phyloP scores from a whole-genome alignment of 2,329 filamentous ascomycete species.

The Penicillium expansum region DNA sequence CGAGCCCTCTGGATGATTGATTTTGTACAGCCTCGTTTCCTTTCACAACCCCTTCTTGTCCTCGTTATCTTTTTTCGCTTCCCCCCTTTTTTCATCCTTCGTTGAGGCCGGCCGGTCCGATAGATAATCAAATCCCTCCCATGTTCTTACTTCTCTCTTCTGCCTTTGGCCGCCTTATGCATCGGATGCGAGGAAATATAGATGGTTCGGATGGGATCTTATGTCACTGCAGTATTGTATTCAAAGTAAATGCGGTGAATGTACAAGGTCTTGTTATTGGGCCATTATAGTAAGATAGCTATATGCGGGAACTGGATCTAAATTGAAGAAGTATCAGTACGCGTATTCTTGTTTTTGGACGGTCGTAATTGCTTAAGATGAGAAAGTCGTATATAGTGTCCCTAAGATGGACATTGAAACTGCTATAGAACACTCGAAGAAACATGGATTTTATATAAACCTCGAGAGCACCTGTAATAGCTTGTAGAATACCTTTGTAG shows the following conservation, averaged over 20 bases:
- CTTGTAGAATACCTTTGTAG: background rate
- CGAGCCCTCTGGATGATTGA: slow-evolving; percentile 12
- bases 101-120: slow-evolving; percentile 30
- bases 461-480: background rate
- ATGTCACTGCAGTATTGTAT: background rate
- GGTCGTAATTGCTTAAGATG: background rate
- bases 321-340: too few species aligned
- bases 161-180: background rate
- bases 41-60: background rate
- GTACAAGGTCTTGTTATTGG: background rate
- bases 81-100: slow-evolving; percentile 9
- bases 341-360: too few species aligned
- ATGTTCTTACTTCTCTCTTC: slow-evolving; percentile 3
- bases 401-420: background rate
- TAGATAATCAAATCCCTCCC: slow-evolving; percentile 27
- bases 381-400: background rate
- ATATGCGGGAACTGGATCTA: too few species aligned
- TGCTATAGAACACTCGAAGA: background rate
- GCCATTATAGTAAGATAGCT: background rate
- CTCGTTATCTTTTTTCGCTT: slow-evolving; percentile 6
- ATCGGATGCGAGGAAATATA: slow-evolving; percentile 7
- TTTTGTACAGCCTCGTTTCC: slow-evolving; percentile 22
- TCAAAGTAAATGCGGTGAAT: background rate
- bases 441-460: background rate
- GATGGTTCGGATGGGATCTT: background rate